phyloP scores from a whole-genome alignment of 2,329 filamentous ascomycete genomes.

The Talaromyces sp. region DNA sequence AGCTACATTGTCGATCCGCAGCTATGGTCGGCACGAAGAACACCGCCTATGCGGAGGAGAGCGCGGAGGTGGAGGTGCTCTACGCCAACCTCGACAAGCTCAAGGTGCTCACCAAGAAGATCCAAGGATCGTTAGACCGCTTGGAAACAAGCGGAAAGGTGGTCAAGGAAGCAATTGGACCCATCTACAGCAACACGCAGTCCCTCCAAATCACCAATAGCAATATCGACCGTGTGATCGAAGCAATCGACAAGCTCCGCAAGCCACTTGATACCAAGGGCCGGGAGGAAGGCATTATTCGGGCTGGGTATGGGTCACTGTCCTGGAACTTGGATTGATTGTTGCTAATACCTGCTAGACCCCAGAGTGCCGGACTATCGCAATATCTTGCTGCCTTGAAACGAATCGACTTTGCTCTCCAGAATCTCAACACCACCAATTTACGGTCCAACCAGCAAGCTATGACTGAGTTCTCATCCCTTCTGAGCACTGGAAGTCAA shows the following conservation, averaged over 20 bases:
- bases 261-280: slow-evolving; percentile 91
- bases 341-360: slow-evolving; percentile 43
- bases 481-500: slow-evolving; percentile 72
- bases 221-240: slow-evolving; percentile 82
- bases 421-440: slow-evolving; percentile 83
- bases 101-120: slow-evolving; percentile 88
- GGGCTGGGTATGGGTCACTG: slow-evolving; percentile 57
- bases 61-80: slow-evolving; percentile 62
- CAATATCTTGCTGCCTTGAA: slow-evolving; percentile 88
- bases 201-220: slow-evolving; percentile 79
- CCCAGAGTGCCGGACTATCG: slow-evolving; percentile 72
- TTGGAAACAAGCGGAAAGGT: slow-evolving; percentile 85
- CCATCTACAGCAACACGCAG: slow-evolving; percentile 88
- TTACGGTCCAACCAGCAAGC: slow-evolving; percentile 87
- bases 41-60: slow-evolving; percentile 59
- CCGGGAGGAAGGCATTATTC: slow-evolving; percentile 86
- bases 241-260: slow-evolving; percentile 80
- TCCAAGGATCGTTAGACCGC: slow-evolving; percentile 77
- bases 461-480: slow-evolving; percentile 68
- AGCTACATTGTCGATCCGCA: neutral
- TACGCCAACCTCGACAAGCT: slow-evolving; percentile 81
- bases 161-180: slow-evolving; percentile 85
- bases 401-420: slow-evolving; percentile 77
- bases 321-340: neutral
- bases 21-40: slow-evolving; percentile 53